These are phyloP conservation scores for Xylariales sp. DNA, from an alignment of 2,329 filamentous ascomycete species.

Conservation along the genomic window DNA sequence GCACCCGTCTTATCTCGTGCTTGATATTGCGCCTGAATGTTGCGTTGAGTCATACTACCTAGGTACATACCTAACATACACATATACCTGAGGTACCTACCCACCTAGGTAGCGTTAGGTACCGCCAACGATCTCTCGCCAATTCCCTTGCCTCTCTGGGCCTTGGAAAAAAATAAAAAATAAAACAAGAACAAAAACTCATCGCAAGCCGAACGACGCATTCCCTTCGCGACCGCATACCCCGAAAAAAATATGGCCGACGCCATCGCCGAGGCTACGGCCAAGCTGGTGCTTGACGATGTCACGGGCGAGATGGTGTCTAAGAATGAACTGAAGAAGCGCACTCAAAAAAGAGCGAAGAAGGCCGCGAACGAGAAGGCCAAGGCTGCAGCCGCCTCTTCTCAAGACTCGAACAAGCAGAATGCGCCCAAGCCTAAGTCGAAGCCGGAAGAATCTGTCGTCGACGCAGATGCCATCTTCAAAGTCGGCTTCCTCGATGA, in stretches of 20 bases:
- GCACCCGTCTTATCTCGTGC: not conserved
- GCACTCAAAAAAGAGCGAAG: constrained; percentile 67
- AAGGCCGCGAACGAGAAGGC: constrained; percentile 65
- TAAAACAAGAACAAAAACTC: not conserved
- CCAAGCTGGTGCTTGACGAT: constrained; percentile 71
- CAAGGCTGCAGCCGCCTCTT: constrained; percentile 51
- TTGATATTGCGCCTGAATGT: not conserved
- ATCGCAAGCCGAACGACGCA: not conserved
- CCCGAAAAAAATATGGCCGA: constrained; percentile 52
- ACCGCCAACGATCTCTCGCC: not conserved
- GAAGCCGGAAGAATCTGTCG: constrained; percentile 58
- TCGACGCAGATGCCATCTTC: constrained; percentile 77
- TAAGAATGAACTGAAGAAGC: constrained; percentile 72
- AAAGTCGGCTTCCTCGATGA: constrained; percentile 80
- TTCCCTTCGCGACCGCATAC: not conserved
- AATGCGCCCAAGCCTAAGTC: constrained; percentile 56
- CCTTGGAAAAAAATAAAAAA: too few relatives aligned
- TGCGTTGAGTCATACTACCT: not conserved
- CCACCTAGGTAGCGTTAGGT: too few relatives aligned
- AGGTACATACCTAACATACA: too few relatives aligned
- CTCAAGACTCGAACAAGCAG: constrained; percentile 37
- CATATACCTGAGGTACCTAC: not conserved
- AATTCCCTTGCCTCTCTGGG: not conserved
- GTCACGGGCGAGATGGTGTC: constrained; percentile 75
- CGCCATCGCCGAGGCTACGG: constrained; percentile 55